Evolutionary conservation across 73 alveolate genomes (phyloP).

Genomic region (Symbiodinium natans): DNA sequence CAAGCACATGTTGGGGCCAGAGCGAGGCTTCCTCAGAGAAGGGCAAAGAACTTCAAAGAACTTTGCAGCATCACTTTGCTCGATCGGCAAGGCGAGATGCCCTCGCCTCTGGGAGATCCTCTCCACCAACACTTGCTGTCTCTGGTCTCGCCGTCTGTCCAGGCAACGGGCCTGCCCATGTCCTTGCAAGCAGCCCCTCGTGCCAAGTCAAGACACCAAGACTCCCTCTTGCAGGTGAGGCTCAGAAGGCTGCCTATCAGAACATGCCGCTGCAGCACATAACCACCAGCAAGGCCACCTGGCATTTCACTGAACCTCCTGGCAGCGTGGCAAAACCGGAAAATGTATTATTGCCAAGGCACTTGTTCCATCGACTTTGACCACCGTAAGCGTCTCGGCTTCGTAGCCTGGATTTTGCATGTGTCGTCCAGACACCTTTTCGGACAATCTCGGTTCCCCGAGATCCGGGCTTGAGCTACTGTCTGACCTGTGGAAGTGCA

Average conservation of each 20-base stretch:
- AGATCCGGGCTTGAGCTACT: too few relatives aligned
- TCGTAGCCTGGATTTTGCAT: neutral
- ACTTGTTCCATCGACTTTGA: neutral
- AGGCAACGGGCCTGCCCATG: neutral
- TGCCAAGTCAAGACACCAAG: too few relatives aligned
- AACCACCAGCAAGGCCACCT: neutral
- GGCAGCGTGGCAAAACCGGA: too few relatives aligned
- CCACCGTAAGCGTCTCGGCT: neutral
- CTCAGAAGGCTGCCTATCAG: neutral
- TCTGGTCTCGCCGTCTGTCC: too few relatives aligned
- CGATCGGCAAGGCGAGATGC: neutral
- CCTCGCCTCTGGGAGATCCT: neutral
- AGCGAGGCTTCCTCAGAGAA: neutral
- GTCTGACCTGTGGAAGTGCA: too few relatives aligned
- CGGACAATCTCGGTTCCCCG: too few relatives aligned
- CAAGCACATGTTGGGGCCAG: neutral
- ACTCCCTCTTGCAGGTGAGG: neutral
- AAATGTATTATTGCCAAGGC: neutral
- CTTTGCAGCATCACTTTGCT: neutral
- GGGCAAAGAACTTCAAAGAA: neutral
- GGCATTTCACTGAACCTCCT: too few relatives aligned
- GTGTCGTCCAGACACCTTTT: too few relatives aligned
- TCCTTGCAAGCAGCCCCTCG: neutral
- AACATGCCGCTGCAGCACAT: neutral
- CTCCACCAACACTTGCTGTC: neutral